A percentile compares a stretch with the other conserved stretches of the same genome.
These are phyloP conservation scores for Mariannaea elegans DNA, from an alignment of 2,329 filamentous ascomycete genomes.

Conservation along the genomic window DNA sequence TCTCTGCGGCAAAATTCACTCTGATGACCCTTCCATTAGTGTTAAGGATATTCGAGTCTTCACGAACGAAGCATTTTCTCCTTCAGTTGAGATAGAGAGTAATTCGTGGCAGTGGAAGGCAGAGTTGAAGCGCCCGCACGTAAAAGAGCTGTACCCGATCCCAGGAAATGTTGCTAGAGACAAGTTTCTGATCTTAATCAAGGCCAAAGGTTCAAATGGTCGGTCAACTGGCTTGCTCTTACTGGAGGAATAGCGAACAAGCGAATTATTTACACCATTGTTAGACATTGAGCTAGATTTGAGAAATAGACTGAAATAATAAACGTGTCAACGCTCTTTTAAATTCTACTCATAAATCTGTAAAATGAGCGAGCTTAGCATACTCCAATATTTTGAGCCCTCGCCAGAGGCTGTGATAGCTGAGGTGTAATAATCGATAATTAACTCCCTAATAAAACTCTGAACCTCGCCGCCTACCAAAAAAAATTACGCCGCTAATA, in stretches of 20 bases:
- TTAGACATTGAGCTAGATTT: too few relatives aligned
- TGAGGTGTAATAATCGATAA: too few relatives aligned
- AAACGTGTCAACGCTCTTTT: too few relatives aligned
- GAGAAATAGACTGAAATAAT: too few relatives aligned
- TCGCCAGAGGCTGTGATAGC: too few relatives aligned
- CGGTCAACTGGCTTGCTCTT: constrained; percentile 1
- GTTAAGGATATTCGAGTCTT: background rate
- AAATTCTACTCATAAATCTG: too few relatives aligned
- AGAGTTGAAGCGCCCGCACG: background rate
- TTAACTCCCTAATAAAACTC: too few relatives aligned
- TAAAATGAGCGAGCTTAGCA: too few relatives aligned
- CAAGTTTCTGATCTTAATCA: constrained; percentile 17
- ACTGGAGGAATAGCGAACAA: constrained; percentile 12
- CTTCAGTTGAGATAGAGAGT: background rate
- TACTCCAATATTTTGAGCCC: too few relatives aligned
- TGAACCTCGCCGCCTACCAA: too few relatives aligned
- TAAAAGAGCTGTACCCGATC: background rate
- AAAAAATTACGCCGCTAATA: background rate
- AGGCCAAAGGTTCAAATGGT: constrained; percentile 8
- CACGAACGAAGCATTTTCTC: background rate
- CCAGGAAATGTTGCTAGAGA: constrained; percentile 2
- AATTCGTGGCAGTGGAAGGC: background rate
- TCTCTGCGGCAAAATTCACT: background rate
- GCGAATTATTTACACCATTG: too few relatives aligned
- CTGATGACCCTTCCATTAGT: background rate